Evolutionary conservation across 164 flowering plant genomes (phyloP).

Genomic region (Macadamia integrifolia): DNA sequence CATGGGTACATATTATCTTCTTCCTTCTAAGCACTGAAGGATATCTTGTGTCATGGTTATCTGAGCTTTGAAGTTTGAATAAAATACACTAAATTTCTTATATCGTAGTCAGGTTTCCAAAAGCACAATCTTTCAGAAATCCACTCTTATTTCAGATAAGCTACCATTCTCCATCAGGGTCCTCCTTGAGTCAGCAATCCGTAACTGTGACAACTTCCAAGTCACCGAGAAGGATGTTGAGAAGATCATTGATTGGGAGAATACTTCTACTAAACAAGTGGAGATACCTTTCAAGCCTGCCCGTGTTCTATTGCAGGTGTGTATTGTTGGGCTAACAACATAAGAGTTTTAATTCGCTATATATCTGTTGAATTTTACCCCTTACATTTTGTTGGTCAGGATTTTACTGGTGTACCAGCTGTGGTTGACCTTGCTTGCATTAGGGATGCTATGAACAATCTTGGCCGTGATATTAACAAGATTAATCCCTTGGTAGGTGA

Average conservation of each 20-base stretch:
- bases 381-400: constrained; percentile 34
- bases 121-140: neutral
- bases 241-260: constrained; percentile 97
- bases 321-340: neutral
- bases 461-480: constrained; percentile 82
- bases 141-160: constrained; percentile 41
- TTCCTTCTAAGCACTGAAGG: neutral
- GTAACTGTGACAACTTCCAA: constrained; percentile 92
- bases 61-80: neutral
- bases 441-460: constrained; percentile 94
- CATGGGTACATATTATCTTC: neutral
- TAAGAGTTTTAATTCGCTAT: neutral
- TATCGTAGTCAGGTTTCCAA: neutral
- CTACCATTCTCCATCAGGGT: constrained; percentile 83
- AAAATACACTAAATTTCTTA: neutral
- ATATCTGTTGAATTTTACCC: neutral
- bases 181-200: constrained; percentile 87
- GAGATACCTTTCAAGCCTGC: constrained; percentile 99
- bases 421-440: constrained; percentile 98
- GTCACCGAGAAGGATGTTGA: constrained; percentile 85
- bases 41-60: neutral
- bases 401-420: constrained; percentile 98
- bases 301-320: constrained; percentile 87
- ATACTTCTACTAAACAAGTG: constrained; percentile 77
- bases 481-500: constrained; percentile 80